Percentiles rank a stretch among this genome's conserved stretches.
Conservation (phyloP, 495 filamentous ascomycete species). For the Paragyromitra xinjiangensis region DNA sequence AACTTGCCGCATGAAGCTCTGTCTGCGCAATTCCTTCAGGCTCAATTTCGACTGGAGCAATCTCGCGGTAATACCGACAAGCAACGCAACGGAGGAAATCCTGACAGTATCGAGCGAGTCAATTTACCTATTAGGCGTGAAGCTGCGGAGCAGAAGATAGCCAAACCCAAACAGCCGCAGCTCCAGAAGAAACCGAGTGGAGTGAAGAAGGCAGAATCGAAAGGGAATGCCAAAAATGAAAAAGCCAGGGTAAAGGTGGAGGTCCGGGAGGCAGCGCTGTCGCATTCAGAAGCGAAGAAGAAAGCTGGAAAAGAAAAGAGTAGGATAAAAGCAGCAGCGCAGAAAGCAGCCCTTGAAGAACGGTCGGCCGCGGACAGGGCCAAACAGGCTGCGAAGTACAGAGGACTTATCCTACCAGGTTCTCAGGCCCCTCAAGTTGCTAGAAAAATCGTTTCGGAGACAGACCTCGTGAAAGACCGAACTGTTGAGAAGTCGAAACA, state of each 20-base stretch:
- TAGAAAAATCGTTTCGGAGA: not conserved
- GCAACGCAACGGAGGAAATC: not conserved
- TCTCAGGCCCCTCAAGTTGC: not conserved
- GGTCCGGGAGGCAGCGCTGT: not conserved
- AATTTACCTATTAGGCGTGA: not conserved
- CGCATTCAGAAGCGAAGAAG: not conserved
- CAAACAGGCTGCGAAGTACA: slow-evolving; percentile 7
- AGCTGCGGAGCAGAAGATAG: not conserved
- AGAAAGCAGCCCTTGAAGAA: slow-evolving; percentile 2
- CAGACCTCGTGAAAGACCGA: not conserved
- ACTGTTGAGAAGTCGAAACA: slow-evolving; percentile 14
- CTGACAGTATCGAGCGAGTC: not conserved
- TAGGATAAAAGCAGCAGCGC: not conserved
- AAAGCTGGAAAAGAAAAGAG: slow-evolving; percentile 1
- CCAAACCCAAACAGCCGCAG: not conserved
- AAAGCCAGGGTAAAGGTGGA: not conserved
- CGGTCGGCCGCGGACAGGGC: slow-evolving; percentile 7
- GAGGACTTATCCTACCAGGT: slow-evolving; percentile 19
- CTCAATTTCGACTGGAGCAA: slow-evolving; percentile 16
- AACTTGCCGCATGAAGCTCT: slow-evolving; percentile 15
- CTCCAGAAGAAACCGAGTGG: not conserved
- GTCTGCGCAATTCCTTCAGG: slow-evolving; percentile 10
- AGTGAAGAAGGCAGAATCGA: not conserved
- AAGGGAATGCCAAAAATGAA: slow-evolving; percentile 12
- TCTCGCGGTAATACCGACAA: not conserved